phyloP scores from a whole-genome alignment of 371 early-diverging fungal species.

The Syncephalastrum racemosum region DNA sequence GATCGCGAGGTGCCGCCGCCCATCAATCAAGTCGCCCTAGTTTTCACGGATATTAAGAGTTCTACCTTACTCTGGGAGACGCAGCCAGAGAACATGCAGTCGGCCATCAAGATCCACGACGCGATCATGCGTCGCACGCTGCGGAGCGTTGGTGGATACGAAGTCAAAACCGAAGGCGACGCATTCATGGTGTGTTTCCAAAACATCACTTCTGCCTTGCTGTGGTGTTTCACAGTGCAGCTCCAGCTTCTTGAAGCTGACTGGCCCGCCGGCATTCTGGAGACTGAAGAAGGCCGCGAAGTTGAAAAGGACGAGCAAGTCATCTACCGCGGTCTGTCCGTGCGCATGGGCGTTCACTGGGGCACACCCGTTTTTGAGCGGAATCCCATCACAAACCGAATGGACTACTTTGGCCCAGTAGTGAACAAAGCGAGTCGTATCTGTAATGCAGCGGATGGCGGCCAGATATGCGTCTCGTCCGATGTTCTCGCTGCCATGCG shows the following conservation, averaged over 20 bases:
- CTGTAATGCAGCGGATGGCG: slow-evolving; percentile 88
- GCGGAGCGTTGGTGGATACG: slow-evolving; percentile 89
- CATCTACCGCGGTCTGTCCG: slow-evolving; percentile 85
- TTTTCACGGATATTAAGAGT: slow-evolving; percentile 95
- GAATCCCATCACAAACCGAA: slow-evolving; percentile 87
- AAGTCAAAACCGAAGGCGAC: slow-evolving; percentile 97
- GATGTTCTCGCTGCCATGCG: slow-evolving; percentile 63
- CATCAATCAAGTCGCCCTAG: slow-evolving; percentile 79
- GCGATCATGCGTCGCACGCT: slow-evolving; percentile 82
- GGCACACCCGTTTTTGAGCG: slow-evolving; percentile 90
- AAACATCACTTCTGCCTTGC: slow-evolving; percentile 79
- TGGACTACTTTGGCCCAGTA: slow-evolving; percentile 97
- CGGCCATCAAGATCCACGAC: slow-evolving; percentile 90
- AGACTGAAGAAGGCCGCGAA: slow-evolving; percentile 76
- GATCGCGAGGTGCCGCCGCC: slow-evolving; percentile 87
- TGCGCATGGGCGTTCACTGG: slow-evolving; percentile 96
- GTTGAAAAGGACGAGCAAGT: slow-evolving; percentile 64
- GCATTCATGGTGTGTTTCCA: slow-evolving; percentile 95
- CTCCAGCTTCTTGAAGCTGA: slow-evolving; percentile 79
- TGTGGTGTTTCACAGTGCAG: slow-evolving; percentile 92
- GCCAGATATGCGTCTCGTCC: slow-evolving; percentile 79
- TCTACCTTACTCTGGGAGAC: slow-evolving; percentile 95
- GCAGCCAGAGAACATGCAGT: slow-evolving; percentile 82
- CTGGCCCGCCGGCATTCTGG: slow-evolving; percentile 91
- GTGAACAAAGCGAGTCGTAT: slow-evolving; percentile 90